Percentiles rank a stretch among this genome's conserved stretches.
Conservation (phyloP, 352 stramenopile species). For the Globisporangium solare region DNA sequence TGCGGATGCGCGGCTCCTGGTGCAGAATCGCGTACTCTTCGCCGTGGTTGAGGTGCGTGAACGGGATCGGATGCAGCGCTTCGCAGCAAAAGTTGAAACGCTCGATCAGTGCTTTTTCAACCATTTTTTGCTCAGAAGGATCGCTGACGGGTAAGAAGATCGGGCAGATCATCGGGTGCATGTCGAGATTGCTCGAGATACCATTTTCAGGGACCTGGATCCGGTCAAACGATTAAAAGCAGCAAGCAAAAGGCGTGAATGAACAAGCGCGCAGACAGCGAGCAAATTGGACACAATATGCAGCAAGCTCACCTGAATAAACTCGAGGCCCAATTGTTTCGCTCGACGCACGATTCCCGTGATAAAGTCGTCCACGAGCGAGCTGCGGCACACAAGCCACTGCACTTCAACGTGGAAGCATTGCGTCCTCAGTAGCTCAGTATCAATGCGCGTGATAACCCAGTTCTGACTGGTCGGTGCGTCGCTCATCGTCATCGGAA, state of each 20-base stretch:
- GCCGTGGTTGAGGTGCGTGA: slow-evolving; percentile 19
- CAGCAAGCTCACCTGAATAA: slow-evolving; percentile 39
- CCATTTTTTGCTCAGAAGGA: slow-evolving; percentile 36
- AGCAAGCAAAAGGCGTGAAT: background rate
- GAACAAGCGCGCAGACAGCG: background rate
- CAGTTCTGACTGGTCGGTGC: slow-evolving; percentile 76
- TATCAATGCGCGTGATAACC: slow-evolving; percentile 76
- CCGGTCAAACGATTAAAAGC: background rate
- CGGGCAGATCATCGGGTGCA: slow-evolving; percentile 71
- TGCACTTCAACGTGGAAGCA: slow-evolving; percentile 85
- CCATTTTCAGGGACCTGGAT: slow-evolving; percentile 48
- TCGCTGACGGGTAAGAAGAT: slow-evolving; percentile 65
- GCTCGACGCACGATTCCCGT: slow-evolving; percentile 57
- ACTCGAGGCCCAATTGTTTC: slow-evolving; percentile 73
- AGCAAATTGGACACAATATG: background rate
- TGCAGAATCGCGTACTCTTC: slow-evolving; percentile 14
- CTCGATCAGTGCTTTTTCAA: slow-evolving; percentile 59
- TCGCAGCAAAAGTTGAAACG: slow-evolving; percentile 73
- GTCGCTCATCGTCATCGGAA: slow-evolving; percentile 59
- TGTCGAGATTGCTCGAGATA: slow-evolving; percentile 69
- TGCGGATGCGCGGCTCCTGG: slow-evolving; percentile 13
- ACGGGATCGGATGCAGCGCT: slow-evolving; percentile 30
- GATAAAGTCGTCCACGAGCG: slow-evolving; percentile 79
- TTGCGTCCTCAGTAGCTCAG: slow-evolving; percentile 49
- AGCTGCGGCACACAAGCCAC: slow-evolving; percentile 81